A percentile compares a stretch with the other conserved stretches of the same genome.
These are phyloP conservation scores for Colletotrichum gloeosporioides DNA, from an alignment of 2,329 filamentous ascomycete genomes.

Conservation along the genomic window DNA sequence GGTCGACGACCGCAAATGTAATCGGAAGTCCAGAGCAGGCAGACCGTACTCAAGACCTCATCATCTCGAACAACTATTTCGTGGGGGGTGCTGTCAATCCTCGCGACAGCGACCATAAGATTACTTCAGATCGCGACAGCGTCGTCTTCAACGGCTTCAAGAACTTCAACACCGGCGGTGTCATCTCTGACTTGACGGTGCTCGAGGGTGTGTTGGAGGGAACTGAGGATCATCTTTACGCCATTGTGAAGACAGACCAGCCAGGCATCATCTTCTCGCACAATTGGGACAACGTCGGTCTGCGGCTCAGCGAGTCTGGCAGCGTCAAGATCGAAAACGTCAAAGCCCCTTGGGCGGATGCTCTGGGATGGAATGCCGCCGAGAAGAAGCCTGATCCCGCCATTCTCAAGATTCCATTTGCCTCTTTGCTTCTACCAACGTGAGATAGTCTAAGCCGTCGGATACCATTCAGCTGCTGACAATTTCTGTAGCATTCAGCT, in stretches of 20 bases:
- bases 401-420: conserved; percentile 58
- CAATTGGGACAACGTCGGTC: conserved; percentile 71
- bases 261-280: conserved; percentile 61
- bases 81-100: conserved; percentile 71
- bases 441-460: conserved; percentile 18
- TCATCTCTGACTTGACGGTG: conserved; percentile 69
- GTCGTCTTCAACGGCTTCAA: conserved; percentile 68
- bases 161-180: conserved; percentile 71
- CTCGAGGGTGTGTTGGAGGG: conserved; percentile 66
- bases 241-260: conserved; percentile 63
- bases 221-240: conserved; percentile 67
- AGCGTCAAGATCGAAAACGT: conserved; percentile 66
- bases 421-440: conserved; percentile 64
- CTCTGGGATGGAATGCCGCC: conserved; percentile 62
- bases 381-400: conserved; percentile 56
- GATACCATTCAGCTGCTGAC: neutral
- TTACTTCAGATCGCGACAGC: conserved; percentile 57
- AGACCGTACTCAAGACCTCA: conserved; percentile 59
- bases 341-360: conserved; percentile 62
- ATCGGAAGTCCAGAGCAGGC: conserved; percentile 66
- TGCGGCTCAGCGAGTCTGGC: conserved; percentile 69
- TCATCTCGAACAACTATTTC: conserved; percentile 70
- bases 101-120: conserved; percentile 65
- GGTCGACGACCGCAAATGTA: conserved; percentile 65
- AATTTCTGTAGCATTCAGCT: conserved; percentile 57